Percentiles rank a stretch among this genome's conserved stretches.
phyloP scores from a whole-genome alignment of 345 rosid genomes.

The Anastatica hierochuntica region DNA sequence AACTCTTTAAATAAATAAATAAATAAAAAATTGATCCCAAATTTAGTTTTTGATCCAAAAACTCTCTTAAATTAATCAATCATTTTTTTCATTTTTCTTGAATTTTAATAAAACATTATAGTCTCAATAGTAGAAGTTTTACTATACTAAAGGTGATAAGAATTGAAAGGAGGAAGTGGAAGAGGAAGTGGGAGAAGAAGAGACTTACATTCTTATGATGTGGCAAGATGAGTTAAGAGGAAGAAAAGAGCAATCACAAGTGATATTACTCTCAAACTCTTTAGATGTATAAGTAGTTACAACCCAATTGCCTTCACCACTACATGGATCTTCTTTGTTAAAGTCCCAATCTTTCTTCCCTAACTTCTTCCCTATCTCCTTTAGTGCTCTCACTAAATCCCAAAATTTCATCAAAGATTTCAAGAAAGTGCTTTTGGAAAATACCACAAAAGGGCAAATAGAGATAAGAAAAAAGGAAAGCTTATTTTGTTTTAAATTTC shows the following conservation, averaged over 20 bases:
- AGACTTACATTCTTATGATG: conserved; percentile 46
- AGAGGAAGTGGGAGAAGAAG: neutral
- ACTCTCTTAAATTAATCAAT: too few species aligned
- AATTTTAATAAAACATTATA: too few species aligned
- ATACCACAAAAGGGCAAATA: too few species aligned
- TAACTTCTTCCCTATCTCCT: conserved; percentile 48
- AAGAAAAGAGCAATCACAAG: conserved; percentile 40
- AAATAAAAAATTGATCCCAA: too few species aligned
- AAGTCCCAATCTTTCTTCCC: conserved; percentile 74
- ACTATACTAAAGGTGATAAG: neutral
- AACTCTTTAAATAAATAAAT: too few species aligned
- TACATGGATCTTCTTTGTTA: conserved; percentile 70
- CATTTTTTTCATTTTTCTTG: too few species aligned
- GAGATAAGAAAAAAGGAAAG: too few species aligned
- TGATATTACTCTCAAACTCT: conserved; percentile 46
- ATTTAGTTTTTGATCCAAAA: too few species aligned
- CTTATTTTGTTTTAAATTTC: too few species aligned
- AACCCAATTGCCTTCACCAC: conserved; percentile 55
- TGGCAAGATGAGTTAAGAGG: conserved; percentile 48
- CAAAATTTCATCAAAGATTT: neutral
- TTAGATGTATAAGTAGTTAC: conserved; percentile 10
- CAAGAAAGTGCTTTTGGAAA: neutral
- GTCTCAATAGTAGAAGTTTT: too few species aligned
- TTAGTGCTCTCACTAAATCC: conserved; percentile 47
- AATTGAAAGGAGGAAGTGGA: neutral